Conservation (phyloP, 441 rosid genomes). For the Erysimum pusillum region DNA sequence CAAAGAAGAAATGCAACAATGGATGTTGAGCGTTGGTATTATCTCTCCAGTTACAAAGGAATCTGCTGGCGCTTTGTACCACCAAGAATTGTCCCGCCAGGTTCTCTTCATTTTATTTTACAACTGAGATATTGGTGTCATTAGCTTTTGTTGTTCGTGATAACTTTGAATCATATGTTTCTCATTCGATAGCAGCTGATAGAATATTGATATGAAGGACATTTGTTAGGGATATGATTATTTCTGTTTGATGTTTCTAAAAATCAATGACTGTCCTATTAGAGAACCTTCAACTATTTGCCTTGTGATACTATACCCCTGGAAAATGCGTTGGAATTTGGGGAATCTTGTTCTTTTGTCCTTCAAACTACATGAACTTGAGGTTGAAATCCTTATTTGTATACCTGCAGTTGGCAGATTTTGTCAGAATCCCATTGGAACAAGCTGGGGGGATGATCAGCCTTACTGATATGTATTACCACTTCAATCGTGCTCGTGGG, state of each 20-base stretch:
- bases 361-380: constrained; percentile 2
- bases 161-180: constrained; percentile 1
- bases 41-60: constrained; percentile 95
- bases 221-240: neutral
- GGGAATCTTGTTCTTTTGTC: constrained; percentile 18
- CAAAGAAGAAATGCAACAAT: constrained; percentile 92
- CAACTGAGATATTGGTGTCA: constrained; percentile 22
- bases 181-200: neutral
- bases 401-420: constrained; percentile 86
- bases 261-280: constrained; percentile 1
- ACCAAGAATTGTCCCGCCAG: constrained; percentile 93
- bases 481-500: constrained; percentile 96
- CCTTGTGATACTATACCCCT: constrained; percentile 1
- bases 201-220: neutral
- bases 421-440: constrained; percentile 83
- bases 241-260: neutral
- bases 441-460: constrained; percentile 96
- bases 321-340: constrained; percentile 13
- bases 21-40: constrained; percentile 95
- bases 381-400: constrained; percentile 32
- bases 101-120: constrained; percentile 50
- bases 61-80: constrained; percentile 93
- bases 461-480: constrained; percentile 91
- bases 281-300: constrained; percentile 10
- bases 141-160: constrained; percentile 29